Evolutionary conservation across 108 stramenopile genomes (phyloP).

Genomic region (Nannochloropsis oceanica): DNA sequence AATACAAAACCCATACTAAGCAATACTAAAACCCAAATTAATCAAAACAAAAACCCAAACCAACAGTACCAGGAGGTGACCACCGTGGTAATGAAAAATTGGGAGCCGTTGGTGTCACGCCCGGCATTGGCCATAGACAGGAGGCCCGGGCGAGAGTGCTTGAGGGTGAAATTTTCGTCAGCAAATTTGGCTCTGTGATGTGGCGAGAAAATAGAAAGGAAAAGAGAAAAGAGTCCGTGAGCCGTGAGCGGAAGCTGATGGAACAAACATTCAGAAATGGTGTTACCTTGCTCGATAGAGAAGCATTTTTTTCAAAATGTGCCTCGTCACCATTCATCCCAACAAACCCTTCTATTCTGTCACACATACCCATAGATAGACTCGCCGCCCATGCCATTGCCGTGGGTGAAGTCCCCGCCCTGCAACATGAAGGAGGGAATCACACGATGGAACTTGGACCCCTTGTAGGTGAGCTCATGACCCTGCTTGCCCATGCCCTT

Average conservation of each 20-base stretch:
- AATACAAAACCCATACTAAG: too few species aligned
- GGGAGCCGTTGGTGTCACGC: slow-evolving; percentile 66
- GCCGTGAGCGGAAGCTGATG: too few species aligned
- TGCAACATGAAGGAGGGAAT: slow-evolving; percentile 81
- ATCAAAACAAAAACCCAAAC: too few species aligned
- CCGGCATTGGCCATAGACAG: slow-evolving; percentile 95
- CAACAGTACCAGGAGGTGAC: slow-evolving; percentile 41
- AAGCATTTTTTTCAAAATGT: too few species aligned
- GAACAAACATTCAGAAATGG: too few species aligned
- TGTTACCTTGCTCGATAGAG: too few species aligned
- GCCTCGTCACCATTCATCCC: not conserved
- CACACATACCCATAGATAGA: slow-evolving; percentile 30
- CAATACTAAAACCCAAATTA: too few species aligned
- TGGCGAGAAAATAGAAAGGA: not conserved
- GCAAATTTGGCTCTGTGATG: slow-evolving; percentile 9
- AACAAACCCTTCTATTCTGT: not conserved
- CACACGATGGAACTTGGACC: slow-evolving; percentile 72
- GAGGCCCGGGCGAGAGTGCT: slow-evolving; percentile 62
- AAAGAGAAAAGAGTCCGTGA: too few species aligned
- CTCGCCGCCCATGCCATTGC: slow-evolving; percentile 84
- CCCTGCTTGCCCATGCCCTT: slow-evolving; percentile 51
- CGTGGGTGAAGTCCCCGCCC: slow-evolving; percentile 83
- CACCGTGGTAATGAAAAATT: slow-evolving; percentile 73
- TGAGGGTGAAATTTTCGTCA: slow-evolving; percentile 66
- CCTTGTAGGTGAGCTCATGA: slow-evolving; percentile 50